Base-by-base conservation (phyloP, 2,329 filamentous ascomycete genomes). In the Hypocreales sp. region DNA sequence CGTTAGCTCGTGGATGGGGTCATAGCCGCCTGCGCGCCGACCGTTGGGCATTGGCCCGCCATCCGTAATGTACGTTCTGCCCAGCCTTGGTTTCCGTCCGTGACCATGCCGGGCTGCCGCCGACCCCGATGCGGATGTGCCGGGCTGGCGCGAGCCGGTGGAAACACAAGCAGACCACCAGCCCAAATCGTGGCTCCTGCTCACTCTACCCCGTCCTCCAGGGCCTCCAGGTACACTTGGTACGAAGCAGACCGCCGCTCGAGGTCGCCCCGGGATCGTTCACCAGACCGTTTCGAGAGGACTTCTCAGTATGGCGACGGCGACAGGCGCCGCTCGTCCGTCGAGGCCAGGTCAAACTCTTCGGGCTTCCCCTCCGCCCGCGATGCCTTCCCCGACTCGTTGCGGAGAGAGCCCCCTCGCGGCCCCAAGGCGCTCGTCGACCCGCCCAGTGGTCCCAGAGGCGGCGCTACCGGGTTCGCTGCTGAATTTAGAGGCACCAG, bases 371-470 rank as follows among this genome's bases (percentile, higher is more conserved):
- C 65, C 38, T 51, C 64, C 2, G 67, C 64, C 39, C 62, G 73
- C 37, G 70, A 75, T 37, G 48, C 44, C 9, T 73, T 72, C 35
- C 60, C 64, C 29, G 67, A 72, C 40, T 46, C 63, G 39, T 36
- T 64, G 46, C 48, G 58, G 17, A 66, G 77, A 37, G 81, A 92
- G 36, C 76, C 80, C 2, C 84, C 84, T 4, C 68, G 83, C 30
- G 84, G 80, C 1, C 83, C 84, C 8, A 83, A 86, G 50, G 81
- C 79, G 4, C 58, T 84, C 31, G 67, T 79, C 33, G 80, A 87
- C 34, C 56, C 69, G 17, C 67, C 71, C n/a, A 69, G 65, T 36
- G 73, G 72, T 17, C 76, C 73, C 10, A 67, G 79, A 31, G 76
- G 76, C 23, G 65, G 73, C 31, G n/a, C n/a, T n/a, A n/a, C n/a